phyloP scores from a whole-genome alignment of 2,329 filamentous ascomycete genomes.

The Neophaeococcomyces mojaviensis region DNA sequence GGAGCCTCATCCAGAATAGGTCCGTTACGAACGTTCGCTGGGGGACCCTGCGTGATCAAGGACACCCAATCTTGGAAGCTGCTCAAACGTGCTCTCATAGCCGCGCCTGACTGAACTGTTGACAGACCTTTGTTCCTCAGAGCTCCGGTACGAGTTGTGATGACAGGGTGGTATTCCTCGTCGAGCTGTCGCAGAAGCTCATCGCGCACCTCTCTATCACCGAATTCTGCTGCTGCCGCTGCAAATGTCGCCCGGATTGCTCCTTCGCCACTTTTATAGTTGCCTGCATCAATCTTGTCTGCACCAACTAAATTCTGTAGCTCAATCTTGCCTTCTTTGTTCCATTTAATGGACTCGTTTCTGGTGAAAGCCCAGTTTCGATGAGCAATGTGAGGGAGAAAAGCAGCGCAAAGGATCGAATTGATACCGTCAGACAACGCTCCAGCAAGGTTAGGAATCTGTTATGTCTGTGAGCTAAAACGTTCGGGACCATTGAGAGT shows the following conservation, averaged over 20 bases:
- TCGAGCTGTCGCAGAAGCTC: slow-evolving; percentile 14
- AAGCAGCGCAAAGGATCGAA: slow-evolving; percentile 15
- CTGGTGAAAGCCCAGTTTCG: slow-evolving; percentile 19
- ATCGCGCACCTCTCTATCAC: slow-evolving; percentile 10
- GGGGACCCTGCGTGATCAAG: slow-evolving; percentile 11
- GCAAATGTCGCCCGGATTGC: slow-evolving; percentile 11
- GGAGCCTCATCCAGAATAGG: slow-evolving; percentile 10
- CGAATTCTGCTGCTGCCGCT: slow-evolving; percentile 13
- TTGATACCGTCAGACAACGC: slow-evolving; percentile 15
- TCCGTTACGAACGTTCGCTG: slow-evolving; percentile 1
- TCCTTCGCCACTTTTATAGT: slow-evolving; percentile 15
- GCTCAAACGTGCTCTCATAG: slow-evolving; percentile 6
- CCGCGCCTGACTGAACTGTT: slow-evolving; percentile 9
- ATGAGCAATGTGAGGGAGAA: slow-evolving; percentile 16
- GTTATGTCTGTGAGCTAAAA: neutral
- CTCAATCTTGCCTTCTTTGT: slow-evolving; percentile 11
- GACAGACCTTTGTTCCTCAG: slow-evolving; percentile 13
- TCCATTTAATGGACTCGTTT: slow-evolving; percentile 11
- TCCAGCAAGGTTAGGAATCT: slow-evolving; percentile 15
- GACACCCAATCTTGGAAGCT: slow-evolving; percentile 12
- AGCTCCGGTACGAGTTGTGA: slow-evolving; percentile 9
- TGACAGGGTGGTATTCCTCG: slow-evolving; percentile 15
- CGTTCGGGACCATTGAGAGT: neutral
- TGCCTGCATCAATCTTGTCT: slow-evolving; percentile 18
- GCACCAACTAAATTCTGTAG: slow-evolving; percentile 14